Conservation (phyloP, 495 filamentous ascomycete species). For the Xylaria sp. region DNA sequence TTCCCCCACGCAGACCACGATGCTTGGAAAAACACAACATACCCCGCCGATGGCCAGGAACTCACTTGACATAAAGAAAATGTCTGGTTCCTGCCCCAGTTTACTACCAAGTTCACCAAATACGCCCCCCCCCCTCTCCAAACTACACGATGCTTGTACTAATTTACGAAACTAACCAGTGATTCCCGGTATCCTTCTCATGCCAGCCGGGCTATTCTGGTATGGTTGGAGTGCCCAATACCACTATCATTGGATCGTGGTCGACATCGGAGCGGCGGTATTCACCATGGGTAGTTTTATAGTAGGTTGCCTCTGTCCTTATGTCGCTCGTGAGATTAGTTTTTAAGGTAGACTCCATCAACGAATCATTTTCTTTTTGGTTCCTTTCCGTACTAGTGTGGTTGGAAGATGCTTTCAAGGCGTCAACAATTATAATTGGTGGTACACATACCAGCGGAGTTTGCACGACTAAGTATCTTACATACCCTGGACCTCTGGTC, state of each 20-base stretch:
- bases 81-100: background rate
- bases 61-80: background rate
- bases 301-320: background rate
- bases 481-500: background rate
- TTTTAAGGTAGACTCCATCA: background rate
- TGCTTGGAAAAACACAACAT: background rate
- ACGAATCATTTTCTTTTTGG: background rate
- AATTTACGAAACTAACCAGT: constrained; percentile 44
- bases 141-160: background rate
- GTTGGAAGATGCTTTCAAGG: no score
- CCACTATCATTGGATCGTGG: constrained; percentile 60
- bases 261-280: constrained; percentile 61
- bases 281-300: constrained; percentile 64
- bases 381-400: background rate
- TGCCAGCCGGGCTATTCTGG: constrained; percentile 62
- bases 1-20: background rate
- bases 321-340: background rate
- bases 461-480: no score
- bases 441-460: background rate
- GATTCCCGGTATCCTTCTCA: constrained; percentile 61
- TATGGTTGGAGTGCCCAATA: constrained; percentile 70
- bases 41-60: background rate
- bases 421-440: background rate
- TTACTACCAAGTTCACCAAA: background rate
- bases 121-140: no score